Evolutionary conservation across 2,329 filamentous ascomycete genomes (phyloP).

Genomic region (Diaporthe nobilis): DNA sequence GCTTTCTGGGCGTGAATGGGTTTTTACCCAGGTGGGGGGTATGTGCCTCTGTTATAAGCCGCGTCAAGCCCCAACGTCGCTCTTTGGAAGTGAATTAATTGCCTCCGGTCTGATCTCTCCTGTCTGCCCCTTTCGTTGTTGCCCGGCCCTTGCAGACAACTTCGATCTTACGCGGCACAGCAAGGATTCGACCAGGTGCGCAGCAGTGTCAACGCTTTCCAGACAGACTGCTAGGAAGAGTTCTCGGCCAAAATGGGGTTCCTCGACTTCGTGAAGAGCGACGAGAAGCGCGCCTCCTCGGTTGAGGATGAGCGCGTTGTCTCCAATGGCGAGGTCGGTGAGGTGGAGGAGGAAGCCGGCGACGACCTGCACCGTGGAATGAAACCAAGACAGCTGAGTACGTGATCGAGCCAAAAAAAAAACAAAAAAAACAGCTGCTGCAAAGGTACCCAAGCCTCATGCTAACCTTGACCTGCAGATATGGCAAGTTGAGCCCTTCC

Average conservation of each 20-base stretch:
- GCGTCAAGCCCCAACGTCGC: slow-evolving; percentile 27
- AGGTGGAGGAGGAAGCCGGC: slow-evolving; percentile 33
- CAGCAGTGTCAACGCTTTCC: not conserved
- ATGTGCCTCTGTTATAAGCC: slow-evolving; percentile 15
- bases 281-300: slow-evolving; percentile 38
- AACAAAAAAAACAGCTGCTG: not conserved
- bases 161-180: slow-evolving; percentile 17
- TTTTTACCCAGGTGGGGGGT: not conserved
- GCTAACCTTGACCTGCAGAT: slow-evolving; percentile 29
- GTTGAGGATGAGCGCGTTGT: slow-evolving; percentile 30
- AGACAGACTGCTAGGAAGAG: slow-evolving; percentile 1
- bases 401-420: not conserved
- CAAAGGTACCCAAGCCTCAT: not conserved
- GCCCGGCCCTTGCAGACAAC: slow-evolving; percentile 14
- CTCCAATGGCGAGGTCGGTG: slow-evolving; percentile 13
- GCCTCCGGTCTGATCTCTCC: slow-evolving; percentile 7
- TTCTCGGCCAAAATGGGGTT: slow-evolving; percentile 30
- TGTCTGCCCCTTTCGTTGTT: slow-evolving; percentile 1
- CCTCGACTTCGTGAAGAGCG: slow-evolving; percentile 35
- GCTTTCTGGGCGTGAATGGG: slow-evolving; percentile 16
- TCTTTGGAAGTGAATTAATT: not conserved
- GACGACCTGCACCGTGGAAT: slow-evolving; percentile 40
- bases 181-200: not conserved
- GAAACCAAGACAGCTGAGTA: slow-evolving; percentile 40
- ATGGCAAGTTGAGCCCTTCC: slow-evolving; percentile 32